These are phyloP conservation scores for Chaetomiaceae sp. DNA, from an alignment of 2,329 filamentous ascomycete genomes.

Conservation along the genomic window DNA sequence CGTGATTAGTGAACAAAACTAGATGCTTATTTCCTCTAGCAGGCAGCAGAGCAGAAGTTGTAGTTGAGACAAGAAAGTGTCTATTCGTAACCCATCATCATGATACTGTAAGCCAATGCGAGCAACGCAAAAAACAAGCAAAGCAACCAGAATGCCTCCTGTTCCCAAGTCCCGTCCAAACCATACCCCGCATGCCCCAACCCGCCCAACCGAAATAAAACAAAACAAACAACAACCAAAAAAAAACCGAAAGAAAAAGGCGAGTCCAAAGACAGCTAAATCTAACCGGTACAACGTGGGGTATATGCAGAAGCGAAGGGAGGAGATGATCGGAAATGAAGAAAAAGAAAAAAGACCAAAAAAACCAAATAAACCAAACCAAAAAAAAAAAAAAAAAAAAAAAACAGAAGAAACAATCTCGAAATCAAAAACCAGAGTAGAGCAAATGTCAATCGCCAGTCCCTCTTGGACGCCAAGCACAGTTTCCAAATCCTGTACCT, in stretches of 20 bases:
- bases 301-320: slow-evolving; percentile 21
- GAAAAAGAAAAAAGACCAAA: slow-evolving; percentile 5
- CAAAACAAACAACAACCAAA: not conserved
- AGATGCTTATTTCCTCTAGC: not conserved
- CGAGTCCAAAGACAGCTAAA: slow-evolving; percentile 5
- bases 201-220: slow-evolving; percentile 1
- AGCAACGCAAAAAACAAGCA: not conserved
- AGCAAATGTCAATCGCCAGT: not conserved
- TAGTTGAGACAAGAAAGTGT: not conserved
- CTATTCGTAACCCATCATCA: slow-evolving; percentile 11
- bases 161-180: not conserved
- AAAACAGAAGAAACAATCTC: not conserved
- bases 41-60: not conserved
- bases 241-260: too few species aligned
- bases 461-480: not conserved
- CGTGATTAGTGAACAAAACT: slow-evolving; percentile 2
- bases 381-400: not conserved
- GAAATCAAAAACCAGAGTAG: not conserved
- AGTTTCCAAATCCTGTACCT: not conserved
- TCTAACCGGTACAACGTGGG: slow-evolving; percentile 14
- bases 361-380: not conserved
- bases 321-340: slow-evolving; percentile 3
- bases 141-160: slow-evolving; percentile 10
- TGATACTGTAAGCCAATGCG: slow-evolving; percentile 4
- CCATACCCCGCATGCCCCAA: not conserved